Percentiles rank a stretch among this genome's conserved stretches.
These are phyloP conservation scores for Coemansia sp. DNA, from an alignment of 192 early-diverging fungal species.

Conservation along the genomic window DNA sequence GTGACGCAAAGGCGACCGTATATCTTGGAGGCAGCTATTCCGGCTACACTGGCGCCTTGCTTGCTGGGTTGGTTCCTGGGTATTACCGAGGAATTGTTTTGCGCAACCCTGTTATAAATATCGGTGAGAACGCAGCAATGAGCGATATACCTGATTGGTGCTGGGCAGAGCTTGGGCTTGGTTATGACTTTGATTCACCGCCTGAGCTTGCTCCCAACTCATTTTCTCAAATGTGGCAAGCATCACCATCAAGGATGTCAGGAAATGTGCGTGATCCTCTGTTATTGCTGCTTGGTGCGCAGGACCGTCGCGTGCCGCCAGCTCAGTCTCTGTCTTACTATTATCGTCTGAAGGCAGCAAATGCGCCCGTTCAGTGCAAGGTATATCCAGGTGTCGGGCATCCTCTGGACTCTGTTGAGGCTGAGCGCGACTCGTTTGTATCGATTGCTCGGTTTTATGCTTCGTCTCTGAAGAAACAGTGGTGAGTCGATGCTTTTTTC, in stretches of 20 bases:
- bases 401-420: conserved; percentile 60
- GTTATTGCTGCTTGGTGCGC: conserved; percentile 65
- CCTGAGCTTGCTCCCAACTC: conserved; percentile 56
- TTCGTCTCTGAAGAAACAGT: conserved; percentile 22
- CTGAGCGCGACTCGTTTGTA: conserved; percentile 57
- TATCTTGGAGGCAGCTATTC: conserved; percentile 76
- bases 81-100: conserved; percentile 64
- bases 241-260: conserved; percentile 61
- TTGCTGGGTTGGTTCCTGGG: conserved; percentile 57
- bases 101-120: conserved; percentile 74
- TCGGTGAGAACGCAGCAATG: conserved; percentile 60
- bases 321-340: conserved; percentile 58
- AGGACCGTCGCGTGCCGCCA: conserved; percentile 74
- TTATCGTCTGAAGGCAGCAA: conserved; percentile 43
- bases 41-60: conserved; percentile 64
- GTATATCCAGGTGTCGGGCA: conserved; percentile 63
- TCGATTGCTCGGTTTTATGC: conserved; percentile 42
- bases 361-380: conserved; percentile 51
- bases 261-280: conserved; percentile 62
- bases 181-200: conserved; percentile 60
- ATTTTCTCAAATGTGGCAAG: conserved; percentile 59
- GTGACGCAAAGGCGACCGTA: conserved; percentile 56
- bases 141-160: conserved; percentile 77
- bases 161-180: conserved; percentile 65
- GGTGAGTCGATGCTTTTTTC: no score